Percentiles rank a stretch among this genome's conserved stretches.
Conservation (phyloP, 139 green algal genomes). For the Micromonas commoda region DNA sequence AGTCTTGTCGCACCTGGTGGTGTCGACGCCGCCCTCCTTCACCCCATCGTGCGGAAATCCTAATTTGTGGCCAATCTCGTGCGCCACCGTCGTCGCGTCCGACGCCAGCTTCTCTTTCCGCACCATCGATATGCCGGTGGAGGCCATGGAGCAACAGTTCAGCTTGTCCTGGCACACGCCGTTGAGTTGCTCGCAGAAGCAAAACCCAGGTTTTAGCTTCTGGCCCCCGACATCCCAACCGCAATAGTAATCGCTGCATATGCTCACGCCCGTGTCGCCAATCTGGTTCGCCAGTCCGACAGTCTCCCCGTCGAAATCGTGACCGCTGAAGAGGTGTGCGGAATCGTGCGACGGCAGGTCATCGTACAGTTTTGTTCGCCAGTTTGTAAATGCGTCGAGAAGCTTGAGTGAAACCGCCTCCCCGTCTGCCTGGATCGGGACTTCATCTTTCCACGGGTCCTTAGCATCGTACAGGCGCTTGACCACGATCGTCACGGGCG, state of each 20-base stretch:
- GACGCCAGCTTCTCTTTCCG: neutral
- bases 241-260: too few species aligned
- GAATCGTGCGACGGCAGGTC: neutral
- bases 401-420: too few species aligned
- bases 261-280: too few species aligned
- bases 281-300: neutral
- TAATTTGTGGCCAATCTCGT: conserved; percentile 12
- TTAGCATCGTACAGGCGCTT: too few species aligned
- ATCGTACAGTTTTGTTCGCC: neutral
- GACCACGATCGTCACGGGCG: too few species aligned
- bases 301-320: neutral
- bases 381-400: too few species aligned
- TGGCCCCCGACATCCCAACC: too few species aligned
- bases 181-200: too few species aligned
- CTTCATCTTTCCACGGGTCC: too few species aligned
- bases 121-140: neutral
- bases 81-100: conserved; percentile 5
- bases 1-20: neutral
- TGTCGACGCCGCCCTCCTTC: neutral
- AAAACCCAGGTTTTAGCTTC: too few species aligned
- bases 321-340: neutral
- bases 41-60: neutral
- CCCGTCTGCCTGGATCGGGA: too few species aligned
- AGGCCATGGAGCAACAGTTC: neutral
- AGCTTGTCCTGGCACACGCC: too few species aligned